A percentile compares a stretch with the other conserved stretches of the same genome.
Conservation (phyloP, 1,139 yeast species). For the Meyerozyma elateridarum region DNA sequence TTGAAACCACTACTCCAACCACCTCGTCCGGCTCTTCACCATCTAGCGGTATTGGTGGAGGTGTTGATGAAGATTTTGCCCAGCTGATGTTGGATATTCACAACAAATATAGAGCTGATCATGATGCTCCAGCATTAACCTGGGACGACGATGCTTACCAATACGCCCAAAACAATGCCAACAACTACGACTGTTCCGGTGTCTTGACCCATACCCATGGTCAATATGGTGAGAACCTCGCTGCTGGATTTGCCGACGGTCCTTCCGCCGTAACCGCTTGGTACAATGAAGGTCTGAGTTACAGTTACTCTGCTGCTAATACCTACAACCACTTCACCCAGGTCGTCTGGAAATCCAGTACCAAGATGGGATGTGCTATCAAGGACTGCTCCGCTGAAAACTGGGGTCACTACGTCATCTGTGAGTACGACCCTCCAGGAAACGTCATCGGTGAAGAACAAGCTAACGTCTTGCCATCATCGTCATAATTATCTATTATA, state of each 20-base stretch:
- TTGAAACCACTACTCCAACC: too few species aligned
- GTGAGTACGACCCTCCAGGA: conserved; percentile 15
- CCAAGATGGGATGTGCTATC: conserved; percentile 69
- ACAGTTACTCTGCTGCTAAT: conserved; percentile 11
- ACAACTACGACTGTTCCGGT: conserved; percentile 22
- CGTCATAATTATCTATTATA: not conserved
- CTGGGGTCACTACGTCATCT: conserved; percentile 13
- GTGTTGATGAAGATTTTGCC: conserved; percentile 16
- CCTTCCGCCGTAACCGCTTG: conserved; percentile 21
- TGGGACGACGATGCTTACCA: conserved; percentile 19
- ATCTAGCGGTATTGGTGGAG: too few species aligned
- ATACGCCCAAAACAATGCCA: conserved; percentile 21
- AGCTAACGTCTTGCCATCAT: conserved; percentile 11
- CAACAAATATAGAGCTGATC: conserved; percentile 20
- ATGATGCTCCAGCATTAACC: conserved; percentile 18
- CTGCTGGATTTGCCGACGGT: conserved; percentile 20
- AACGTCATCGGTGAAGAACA: conserved; percentile 11
- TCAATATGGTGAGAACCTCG: conserved; percentile 22
- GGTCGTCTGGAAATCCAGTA: conserved; percentile 72
- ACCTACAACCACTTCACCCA: conserved; percentile 77
- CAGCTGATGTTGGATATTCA: conserved; percentile 19
- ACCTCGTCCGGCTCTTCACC: too few species aligned
- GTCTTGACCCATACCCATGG: conserved; percentile 23
- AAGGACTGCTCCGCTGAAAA: conserved; percentile 30
- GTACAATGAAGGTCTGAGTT: conserved; percentile 21